Conservation (phyloP, 306 rosid genomes). For the Mimosa pudica region DNA sequence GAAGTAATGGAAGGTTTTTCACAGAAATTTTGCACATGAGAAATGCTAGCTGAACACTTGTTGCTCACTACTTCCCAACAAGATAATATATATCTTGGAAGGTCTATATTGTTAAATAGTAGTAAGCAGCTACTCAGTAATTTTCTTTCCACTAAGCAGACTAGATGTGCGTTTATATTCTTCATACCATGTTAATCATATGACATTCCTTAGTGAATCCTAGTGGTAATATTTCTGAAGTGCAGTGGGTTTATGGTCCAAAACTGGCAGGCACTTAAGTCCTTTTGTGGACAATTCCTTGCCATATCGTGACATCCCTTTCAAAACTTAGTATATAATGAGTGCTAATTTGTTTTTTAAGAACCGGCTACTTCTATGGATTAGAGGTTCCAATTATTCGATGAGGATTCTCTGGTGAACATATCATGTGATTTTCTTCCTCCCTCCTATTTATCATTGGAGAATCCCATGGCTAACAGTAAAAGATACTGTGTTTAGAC, state of each 20-base stretch:
- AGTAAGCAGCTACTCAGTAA: background rate
- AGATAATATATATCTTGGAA: background rate
- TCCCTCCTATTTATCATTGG: background rate
- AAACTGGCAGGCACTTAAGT: background rate
- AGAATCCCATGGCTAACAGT: background rate
- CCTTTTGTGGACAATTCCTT: conserved; percentile 5
- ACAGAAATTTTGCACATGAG: background rate
- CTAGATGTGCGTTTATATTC: background rate
- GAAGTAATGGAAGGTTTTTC: background rate
- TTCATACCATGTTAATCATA: conserved; percentile 1
- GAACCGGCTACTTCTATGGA: background rate
- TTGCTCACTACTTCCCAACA: background rate
- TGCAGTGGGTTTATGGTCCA: background rate
- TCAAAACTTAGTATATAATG: background rate
- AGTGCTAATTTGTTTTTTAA: background rate
- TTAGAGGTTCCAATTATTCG: background rate
- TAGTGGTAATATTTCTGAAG: background rate
- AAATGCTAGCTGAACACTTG: background rate
- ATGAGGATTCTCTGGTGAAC: background rate
- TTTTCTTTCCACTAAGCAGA: background rate
- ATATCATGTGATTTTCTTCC: background rate
- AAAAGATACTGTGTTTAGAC: background rate
- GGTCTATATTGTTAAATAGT: background rate
- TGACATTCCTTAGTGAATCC: background rate
- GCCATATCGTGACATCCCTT: background rate